A percentile compares a stretch with the other conserved stretches of the same genome.
Evolutionary conservation across 225 moss, liverwort and hornwort genomes (phyloP).

Genomic region (Rhytidiadelphus loreus): DNA sequence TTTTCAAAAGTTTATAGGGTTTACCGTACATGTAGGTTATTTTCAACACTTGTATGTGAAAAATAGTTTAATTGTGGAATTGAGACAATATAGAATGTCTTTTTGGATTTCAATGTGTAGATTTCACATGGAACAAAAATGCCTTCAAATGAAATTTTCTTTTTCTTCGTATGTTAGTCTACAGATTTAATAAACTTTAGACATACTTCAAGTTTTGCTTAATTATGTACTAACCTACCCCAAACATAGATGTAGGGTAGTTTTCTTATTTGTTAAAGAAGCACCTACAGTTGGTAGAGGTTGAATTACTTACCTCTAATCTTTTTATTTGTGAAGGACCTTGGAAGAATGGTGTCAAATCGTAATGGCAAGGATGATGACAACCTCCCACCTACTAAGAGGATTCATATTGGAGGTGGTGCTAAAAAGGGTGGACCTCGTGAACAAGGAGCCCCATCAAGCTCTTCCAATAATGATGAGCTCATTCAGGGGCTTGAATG

Average conservation of each 20-base stretch:
- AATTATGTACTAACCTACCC: fast-evolving
- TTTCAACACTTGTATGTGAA: neutral
- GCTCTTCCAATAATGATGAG: constrained; percentile 22
- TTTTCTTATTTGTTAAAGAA: neutral
- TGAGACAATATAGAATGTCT: fast-evolving
- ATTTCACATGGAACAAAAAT: neutral
- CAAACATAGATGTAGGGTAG: fast-evolving
- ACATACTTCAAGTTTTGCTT: neutral
- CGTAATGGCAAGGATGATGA: constrained; percentile 26
- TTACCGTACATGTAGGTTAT: neutral
- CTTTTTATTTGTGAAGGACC: neutral
- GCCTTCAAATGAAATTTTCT: fast-evolving
- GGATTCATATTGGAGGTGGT: neutral
- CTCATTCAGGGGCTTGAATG: constrained; percentile 43
- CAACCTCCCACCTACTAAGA: constrained; percentile 36
- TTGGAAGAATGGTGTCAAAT: constrained; percentile 11
- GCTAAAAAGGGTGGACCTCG: constrained; percentile 21
- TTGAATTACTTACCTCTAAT: no score
- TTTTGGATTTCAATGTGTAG: fast-evolving
- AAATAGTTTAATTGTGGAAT: neutral
- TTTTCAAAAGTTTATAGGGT: neutral
- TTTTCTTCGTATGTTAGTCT: neutral
- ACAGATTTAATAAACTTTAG: neutral
- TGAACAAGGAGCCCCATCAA: constrained; percentile 37
- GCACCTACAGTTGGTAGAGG: neutral